Percentiles rank a stretch among this genome's conserved stretches.
phyloP scores from a whole-genome alignment of 1,139 yeast species.

The Pichia sp. region DNA sequence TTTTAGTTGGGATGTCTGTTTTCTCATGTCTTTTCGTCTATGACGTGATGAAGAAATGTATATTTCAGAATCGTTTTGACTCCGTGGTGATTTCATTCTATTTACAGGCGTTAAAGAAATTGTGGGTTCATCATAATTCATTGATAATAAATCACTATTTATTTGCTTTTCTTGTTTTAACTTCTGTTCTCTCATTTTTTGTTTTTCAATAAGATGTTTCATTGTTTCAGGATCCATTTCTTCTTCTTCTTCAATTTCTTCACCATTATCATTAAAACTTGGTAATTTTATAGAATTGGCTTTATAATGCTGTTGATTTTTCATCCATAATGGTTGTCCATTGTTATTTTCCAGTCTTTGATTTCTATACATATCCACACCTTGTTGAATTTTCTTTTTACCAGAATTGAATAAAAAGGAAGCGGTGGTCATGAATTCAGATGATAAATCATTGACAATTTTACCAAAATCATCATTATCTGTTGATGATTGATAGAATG shows the following conservation, averaged over 20 bases:
- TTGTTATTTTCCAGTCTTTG: conserved; percentile 32
- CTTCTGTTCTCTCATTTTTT: conserved; percentile 35
- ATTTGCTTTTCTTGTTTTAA: conserved; percentile 8
- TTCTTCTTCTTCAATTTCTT: conserved; percentile 31
- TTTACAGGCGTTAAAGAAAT: neutral
- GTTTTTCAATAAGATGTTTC: conserved; percentile 36
- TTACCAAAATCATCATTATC: conserved; percentile 34
- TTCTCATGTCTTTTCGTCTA: neutral
- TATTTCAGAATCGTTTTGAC: neutral
- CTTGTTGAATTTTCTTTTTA: conserved; percentile 54
- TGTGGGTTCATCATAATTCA: neutral
- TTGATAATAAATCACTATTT: neutral
- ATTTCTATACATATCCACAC: conserved; percentile 54
- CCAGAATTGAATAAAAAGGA: conserved; percentile 57
- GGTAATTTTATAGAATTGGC: conserved; percentile 36
- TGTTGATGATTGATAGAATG: neutral
- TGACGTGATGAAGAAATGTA: conserved; percentile 6
- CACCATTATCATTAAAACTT: neutral
- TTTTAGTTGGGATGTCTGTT: neutral
- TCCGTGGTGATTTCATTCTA: neutral
- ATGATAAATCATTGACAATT: conserved; percentile 54
- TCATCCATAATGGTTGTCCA: conserved; percentile 78
- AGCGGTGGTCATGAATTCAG: conserved; percentile 59
- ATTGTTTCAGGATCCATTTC: conserved; percentile 43
- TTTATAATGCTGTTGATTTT: conserved; percentile 46